Percentiles rank a stretch among this genome's conserved stretches.
phyloP scores from a whole-genome alignment of 179 eudicot species.

The Amaranthus tricolor region DNA sequence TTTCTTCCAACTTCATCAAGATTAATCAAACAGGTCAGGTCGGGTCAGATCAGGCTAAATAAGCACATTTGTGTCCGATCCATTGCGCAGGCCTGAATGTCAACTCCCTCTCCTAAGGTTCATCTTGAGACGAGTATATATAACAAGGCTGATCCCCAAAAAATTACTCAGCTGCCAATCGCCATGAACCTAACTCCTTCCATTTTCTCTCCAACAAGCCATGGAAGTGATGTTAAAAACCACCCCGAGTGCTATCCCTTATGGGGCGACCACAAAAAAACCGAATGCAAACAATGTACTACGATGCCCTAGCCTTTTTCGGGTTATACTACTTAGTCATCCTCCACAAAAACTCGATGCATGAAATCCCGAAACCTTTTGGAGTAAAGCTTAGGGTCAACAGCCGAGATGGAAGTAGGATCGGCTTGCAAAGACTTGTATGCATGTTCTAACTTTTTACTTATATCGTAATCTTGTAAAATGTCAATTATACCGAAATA shows the following conservation, averaged over 20 bases:
- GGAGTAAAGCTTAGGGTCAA: slow-evolving; percentile 93
- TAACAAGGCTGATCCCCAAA: slow-evolving; percentile 30
- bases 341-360: slow-evolving; percentile 77
- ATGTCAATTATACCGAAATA: slow-evolving; percentile 97
- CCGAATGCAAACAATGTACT: slow-evolving; percentile 7
- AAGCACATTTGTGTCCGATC: too few species aligned
- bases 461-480: slow-evolving; percentile 90
- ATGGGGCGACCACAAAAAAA: background rate
- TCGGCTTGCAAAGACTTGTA: slow-evolving; percentile 93
- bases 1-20: too few species aligned
- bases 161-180: slow-evolving; percentile 26
- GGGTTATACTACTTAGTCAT: slow-evolving; percentile 33
- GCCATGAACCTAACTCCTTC: background rate
- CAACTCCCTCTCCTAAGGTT: background rate
- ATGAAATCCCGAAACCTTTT: slow-evolving; percentile 91
- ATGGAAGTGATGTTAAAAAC: slow-evolving; percentile 4
- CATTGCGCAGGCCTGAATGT: too few species aligned
- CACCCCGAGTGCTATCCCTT: slow-evolving; percentile 5
- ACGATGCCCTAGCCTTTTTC: background rate
- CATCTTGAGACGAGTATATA: background rate
- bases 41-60: too few species aligned
- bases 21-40: background rate
- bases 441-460: slow-evolving; percentile 91
- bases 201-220: slow-evolving; percentile 1
- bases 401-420: slow-evolving; percentile 85